phyloP scores from a whole-genome alignment of 306 rosid genomes.

The Ziziphus jujuba region DNA sequence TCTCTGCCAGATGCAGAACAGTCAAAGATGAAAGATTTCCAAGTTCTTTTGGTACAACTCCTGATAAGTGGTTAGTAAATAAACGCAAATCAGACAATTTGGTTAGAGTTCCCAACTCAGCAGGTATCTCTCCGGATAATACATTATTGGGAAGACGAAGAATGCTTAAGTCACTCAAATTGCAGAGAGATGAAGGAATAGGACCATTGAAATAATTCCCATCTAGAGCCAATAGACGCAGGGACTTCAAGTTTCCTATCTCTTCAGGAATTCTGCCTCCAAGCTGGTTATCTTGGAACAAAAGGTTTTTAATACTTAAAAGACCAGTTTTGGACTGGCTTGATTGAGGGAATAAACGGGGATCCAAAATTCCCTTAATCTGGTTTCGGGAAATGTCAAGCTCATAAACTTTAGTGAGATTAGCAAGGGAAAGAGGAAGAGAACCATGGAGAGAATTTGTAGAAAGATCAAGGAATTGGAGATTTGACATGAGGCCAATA shows the following conservation, averaged over 20 bases:
- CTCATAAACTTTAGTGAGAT: constrained; percentile 48
- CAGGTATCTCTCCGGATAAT: constrained; percentile 40
- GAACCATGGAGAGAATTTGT: constrained; percentile 38
- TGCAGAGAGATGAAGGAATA: constrained; percentile 46
- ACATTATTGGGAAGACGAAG: constrained; percentile 33
- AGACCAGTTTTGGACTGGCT: constrained; percentile 31
- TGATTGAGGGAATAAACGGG: constrained; percentile 40
- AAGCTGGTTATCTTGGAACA: constrained; percentile 38
- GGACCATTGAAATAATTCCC: constrained; percentile 34
- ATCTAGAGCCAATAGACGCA: constrained; percentile 34
- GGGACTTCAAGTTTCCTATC: constrained; percentile 43
- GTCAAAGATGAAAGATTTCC: constrained; percentile 51
- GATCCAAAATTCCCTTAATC: constrained; percentile 43
- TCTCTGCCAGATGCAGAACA: constrained; percentile 49
- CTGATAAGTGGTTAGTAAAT: constrained; percentile 36
- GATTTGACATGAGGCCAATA: constrained; percentile 47
- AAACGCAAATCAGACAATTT: constrained; percentile 40
- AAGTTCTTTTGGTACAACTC: constrained; percentile 42
- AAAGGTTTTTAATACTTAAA: constrained; percentile 30
- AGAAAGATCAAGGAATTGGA: constrained; percentile 56
- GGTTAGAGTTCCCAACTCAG: constrained; percentile 33
- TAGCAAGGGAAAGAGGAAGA: constrained; percentile 54
- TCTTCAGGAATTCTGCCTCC: constrained; percentile 41
- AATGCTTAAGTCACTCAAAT: constrained; percentile 36
- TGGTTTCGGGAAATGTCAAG: constrained; percentile 59